These are phyloP conservation scores for Daldinia grandis DNA, from an alignment of 495 filamentous ascomycete genomes.

Conservation along the genomic window DNA sequence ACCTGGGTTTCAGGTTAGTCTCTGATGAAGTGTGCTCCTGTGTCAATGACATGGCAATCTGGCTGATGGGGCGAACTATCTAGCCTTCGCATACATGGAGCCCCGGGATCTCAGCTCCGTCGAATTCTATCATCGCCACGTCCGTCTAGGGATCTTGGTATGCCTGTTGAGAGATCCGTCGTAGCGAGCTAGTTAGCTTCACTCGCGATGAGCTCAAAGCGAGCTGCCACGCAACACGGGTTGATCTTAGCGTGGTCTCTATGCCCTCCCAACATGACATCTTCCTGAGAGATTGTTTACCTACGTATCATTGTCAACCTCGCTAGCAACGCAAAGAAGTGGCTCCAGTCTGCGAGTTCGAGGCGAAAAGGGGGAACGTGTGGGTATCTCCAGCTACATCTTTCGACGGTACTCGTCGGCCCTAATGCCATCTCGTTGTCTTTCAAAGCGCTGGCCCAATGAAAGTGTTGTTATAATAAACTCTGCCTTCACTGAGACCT, in stretches of 20 bases:
- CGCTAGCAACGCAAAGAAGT: neutral
- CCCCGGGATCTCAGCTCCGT: slow-evolving; percentile 1
- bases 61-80: neutral
- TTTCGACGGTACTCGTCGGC: neutral
- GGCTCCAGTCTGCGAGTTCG: neutral
- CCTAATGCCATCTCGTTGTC: neutral
- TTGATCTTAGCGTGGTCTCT: neutral
- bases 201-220: slow-evolving; percentile 10
- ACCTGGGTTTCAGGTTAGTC: neutral
- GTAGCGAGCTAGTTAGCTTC: slow-evolving; percentile 6
- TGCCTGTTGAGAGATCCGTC: slow-evolving; percentile 3
- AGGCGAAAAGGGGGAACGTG: neutral
- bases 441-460: neutral
- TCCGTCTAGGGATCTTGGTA: slow-evolving; percentile 19
- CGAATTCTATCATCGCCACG: slow-evolving; percentile 11
- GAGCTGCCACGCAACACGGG: slow-evolving; percentile 28
- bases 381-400: neutral
- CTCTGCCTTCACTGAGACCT: neutral
- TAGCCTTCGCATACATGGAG: slow-evolving; percentile 8
- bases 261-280: neutral
- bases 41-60: neutral
- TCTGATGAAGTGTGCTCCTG: neutral
- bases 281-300: neutral
- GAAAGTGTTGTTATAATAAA: neutral
- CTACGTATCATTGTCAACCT: slow-evolving; percentile 3